Conservation (phyloP, 163 green algal genomes). For the Chloroidium sp. region DNA sequence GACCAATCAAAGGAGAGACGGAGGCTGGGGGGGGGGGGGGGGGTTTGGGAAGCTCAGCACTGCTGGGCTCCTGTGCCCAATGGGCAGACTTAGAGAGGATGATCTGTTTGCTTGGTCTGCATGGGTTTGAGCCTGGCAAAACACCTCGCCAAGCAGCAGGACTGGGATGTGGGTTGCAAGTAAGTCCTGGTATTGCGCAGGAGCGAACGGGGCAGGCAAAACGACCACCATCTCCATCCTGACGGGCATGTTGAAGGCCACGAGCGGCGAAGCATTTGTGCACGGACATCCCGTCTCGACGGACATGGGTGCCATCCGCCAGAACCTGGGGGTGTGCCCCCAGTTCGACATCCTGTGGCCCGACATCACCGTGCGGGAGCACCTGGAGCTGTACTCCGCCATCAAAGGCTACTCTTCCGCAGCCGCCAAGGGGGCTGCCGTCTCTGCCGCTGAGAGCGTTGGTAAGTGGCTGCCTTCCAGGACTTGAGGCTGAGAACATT, state of each 20-base stretch:
- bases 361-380: slow-evolving; percentile 72
- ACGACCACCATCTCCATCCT: slow-evolving; percentile 81
- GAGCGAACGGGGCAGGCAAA: slow-evolving; percentile 60
- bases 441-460: slow-evolving; percentile 33
- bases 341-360: slow-evolving; percentile 89
- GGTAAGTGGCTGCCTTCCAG: slow-evolving; percentile 13
- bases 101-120: no score
- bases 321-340: slow-evolving; percentile 61
- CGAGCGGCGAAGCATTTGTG: slow-evolving; percentile 35
- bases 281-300: slow-evolving; percentile 44
- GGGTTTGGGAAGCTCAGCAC: no score
- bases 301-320: slow-evolving; percentile 61
- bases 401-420: slow-evolving; percentile 57
- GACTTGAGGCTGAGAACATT: no score
- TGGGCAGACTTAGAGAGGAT: no score
- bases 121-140: no score
- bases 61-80: no score
- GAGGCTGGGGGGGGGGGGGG: no score
- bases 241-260: slow-evolving; percentile 47
- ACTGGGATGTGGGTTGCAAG: not conserved
- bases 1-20: no score
- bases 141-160: not conserved
- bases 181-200: slow-evolving; percentile 3
- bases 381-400: slow-evolving; percentile 75
- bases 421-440: slow-evolving; percentile 7